Conservation (phyloP, 169 alveolate species). For the Cryptosporidium sp. region DNA sequence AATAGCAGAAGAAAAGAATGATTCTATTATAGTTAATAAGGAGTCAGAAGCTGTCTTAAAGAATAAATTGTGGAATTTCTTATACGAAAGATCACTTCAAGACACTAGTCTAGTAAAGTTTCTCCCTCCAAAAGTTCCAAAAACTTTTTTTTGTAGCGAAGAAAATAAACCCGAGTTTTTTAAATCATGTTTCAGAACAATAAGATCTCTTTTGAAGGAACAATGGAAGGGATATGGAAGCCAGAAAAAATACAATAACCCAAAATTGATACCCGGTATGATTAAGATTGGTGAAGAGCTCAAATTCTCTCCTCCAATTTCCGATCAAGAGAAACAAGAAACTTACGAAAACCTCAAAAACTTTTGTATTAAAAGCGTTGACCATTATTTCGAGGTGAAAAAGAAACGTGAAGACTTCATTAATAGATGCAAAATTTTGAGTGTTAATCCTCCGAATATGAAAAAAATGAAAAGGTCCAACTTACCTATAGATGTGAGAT, state of each 20-base stretch:
- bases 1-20: not conserved
- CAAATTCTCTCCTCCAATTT: constrained; percentile 24
- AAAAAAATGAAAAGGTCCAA: constrained; percentile 32
- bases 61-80: constrained; percentile 17
- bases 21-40: not conserved
- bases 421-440: not conserved
- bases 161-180: constrained; percentile 1
- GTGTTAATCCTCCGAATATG: constrained; percentile 6
- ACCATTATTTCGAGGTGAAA: constrained; percentile 5
- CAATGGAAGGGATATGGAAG: constrained; percentile 33
- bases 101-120: constrained; percentile 18
- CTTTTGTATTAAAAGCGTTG: constrained; percentile 8
- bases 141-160: constrained; percentile 12
- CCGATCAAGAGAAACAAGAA: not conserved
- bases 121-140: constrained; percentile 38
- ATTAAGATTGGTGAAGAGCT: constrained; percentile 39
- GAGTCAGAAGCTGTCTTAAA: not conserved
- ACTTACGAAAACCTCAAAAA: constrained; percentile 9
- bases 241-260: constrained; percentile 5
- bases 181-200: constrained; percentile 40
- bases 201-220: constrained; percentile 29
- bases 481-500: constrained; percentile 55
- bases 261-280: constrained; percentile 6
- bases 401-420: not conserved
- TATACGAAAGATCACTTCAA: constrained; percentile 30